Evolutionary conservation across 257 asterid species (phyloP), one percentile per base, ranked within the genome.

Genomic region (Nicotiana tomentosiformis): DNA sequence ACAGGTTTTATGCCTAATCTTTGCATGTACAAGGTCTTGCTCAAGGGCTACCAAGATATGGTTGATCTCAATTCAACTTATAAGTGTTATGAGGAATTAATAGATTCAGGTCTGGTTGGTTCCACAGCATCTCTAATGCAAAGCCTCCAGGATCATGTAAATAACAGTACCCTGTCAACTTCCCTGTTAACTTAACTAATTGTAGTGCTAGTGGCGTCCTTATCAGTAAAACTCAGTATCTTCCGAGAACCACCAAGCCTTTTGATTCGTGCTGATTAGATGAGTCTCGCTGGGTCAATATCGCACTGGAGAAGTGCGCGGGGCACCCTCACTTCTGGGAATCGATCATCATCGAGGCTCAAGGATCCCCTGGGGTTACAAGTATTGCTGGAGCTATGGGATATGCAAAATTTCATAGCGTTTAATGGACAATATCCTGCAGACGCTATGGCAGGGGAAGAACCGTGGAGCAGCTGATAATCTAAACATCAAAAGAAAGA

Each of bases 21-120:
- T n/a, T 74, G 74, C 78, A 62, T 90, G 72, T 86, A 78, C 49
- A 80, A 89, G 84, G 77, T 87, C 62, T 69, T 93, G 33, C 58
- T 43, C 56, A 85, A 84, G 78, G 91, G 94, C 26, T 94, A 90
- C 77, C 80, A 77, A 87, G 89, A 83, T 80, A 83, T 86, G 83
- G 89, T 84, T 74, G 89, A 78, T 84, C 86, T 49, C 66, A 86
- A 82, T 9, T 90, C 92, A 55, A 91, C 95, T 85, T 86, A 15
- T 14, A 91, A 82, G 84, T 91, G 91, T 77, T 69, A 18, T 0
- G 84, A 88, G 77, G 90, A 88, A 72, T 85, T 82, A 68, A 53
- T 77, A 43, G 82, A 77, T 78, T 82, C 76, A 43, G 85, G 84
- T 81, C 5, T 81, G 33, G 72, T 60, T 70, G 12, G 39, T 57